phyloP scores from a whole-genome alignment of 805 yeast species.

The Lipomyces sp. region DNA sequence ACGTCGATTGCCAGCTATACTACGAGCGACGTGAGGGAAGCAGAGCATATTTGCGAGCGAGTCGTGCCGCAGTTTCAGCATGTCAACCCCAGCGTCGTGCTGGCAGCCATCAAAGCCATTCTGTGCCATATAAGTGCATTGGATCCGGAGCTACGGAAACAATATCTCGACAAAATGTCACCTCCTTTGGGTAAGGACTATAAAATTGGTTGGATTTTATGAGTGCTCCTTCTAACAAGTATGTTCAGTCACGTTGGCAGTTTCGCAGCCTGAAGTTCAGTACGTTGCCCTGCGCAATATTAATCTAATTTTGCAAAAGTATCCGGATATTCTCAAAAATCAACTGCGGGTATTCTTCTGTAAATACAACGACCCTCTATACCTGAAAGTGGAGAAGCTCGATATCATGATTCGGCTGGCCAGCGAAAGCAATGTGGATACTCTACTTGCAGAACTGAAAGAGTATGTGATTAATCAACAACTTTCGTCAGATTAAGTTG shows the following conservation, averaged over 20 bases:
- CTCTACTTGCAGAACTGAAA: constrained; percentile 70
- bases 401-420: constrained; percentile 84
- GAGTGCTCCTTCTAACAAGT: constrained; percentile 35
- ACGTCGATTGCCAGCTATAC: constrained; percentile 73
- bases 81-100: constrained; percentile 91
- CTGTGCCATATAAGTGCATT: constrained; percentile 61
- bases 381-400: constrained; percentile 87
- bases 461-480: too few species aligned
- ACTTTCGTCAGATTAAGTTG: too few species aligned
- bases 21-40: constrained; percentile 58
- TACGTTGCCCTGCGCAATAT: constrained; percentile 90
- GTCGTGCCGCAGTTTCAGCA: constrained; percentile 95
- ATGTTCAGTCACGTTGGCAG: constrained; percentile 69
- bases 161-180: constrained; percentile 33
- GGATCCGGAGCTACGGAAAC: constrained; percentile 27
- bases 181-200: constrained; percentile 30
- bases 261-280: constrained; percentile 91
- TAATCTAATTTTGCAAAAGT: constrained; percentile 81
- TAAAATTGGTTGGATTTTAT: not conserved
- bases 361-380: constrained; percentile 87
- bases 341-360: constrained; percentile 88
- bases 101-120: constrained; percentile 77
- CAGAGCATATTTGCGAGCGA: constrained; percentile 80
- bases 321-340: constrained; percentile 71
- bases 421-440: constrained; percentile 54